phyloP scores from a whole-genome alignment of 2,329 filamentous ascomycete species.

The Teratosphaeria gauchensis region DNA sequence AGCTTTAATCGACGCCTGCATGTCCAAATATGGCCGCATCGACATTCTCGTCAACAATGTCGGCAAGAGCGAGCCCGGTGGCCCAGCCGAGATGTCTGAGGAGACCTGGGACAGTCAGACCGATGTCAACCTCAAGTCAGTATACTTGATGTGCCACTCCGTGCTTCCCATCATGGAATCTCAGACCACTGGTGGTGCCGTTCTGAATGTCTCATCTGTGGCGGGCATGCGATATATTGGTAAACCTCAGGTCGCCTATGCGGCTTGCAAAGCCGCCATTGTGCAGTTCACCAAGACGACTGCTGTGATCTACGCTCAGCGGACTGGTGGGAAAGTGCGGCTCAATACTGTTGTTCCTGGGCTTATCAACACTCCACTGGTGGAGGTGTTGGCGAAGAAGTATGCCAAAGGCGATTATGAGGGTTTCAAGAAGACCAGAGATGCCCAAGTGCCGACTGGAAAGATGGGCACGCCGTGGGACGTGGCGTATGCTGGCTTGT shows the following conservation, averaged over 20 bases:
- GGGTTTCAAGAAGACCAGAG: conserved; percentile 42
- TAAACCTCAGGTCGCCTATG: conserved; percentile 47
- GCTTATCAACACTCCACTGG: conserved; percentile 47
- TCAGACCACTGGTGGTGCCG: conserved; percentile 33
- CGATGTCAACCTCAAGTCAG: conserved; percentile 47
- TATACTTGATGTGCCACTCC: conserved; percentile 45
- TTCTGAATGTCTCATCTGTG: conserved; percentile 34
- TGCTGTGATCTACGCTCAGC: conserved; percentile 48
- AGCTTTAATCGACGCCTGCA: conserved; percentile 42
- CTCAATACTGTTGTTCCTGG: conserved; percentile 49
- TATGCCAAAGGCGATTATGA: conserved; percentile 39
- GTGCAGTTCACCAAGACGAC: conserved; percentile 69
- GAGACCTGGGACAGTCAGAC: conserved; percentile 44
- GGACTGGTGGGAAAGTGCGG: conserved; percentile 32
- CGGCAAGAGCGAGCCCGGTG: conserved; percentile 46
- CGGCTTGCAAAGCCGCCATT: conserved; percentile 68
- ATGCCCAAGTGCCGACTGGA: conserved; percentile 49
- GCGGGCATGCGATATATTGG: conserved; percentile 44
- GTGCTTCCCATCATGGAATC: conserved; percentile 47
- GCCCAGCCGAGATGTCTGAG: conserved; percentile 41
- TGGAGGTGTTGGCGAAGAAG: conserved; percentile 35
- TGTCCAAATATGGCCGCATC: conserved; percentile 44
- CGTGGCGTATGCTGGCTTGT: conserved; percentile 47
- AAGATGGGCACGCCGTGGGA: conserved; percentile 52
- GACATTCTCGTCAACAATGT: conserved; percentile 55